Conservation (phyloP, 257 asterid species). For the Salvia splendens region DNA sequence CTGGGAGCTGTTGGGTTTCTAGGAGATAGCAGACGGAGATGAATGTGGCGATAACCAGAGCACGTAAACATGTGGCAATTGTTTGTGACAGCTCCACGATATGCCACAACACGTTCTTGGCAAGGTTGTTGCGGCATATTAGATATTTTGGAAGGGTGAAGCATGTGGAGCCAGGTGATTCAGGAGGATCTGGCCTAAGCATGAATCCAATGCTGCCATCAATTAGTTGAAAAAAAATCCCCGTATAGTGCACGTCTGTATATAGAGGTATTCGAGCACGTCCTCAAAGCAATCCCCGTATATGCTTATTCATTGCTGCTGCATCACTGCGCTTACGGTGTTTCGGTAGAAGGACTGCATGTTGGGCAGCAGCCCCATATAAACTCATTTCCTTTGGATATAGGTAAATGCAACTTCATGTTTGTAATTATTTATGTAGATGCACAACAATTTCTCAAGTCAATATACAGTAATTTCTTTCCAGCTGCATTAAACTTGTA, state of each 20-base stretch:
- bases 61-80: conserved; percentile 86
- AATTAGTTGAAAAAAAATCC: conserved; percentile 34
- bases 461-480: conserved; percentile 1
- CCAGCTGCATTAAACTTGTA: neutral
- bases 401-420: conserved; percentile 12
- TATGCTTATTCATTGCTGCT: conserved; percentile 18
- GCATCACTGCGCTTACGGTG: neutral
- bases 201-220: conserved; percentile 91
- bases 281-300: conserved; percentile 12
- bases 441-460: conserved; percentile 1
- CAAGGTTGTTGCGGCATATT: conserved; percentile 88
- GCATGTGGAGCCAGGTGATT: conserved; percentile 78
- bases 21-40: conserved; percentile 92
- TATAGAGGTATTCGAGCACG: conserved; percentile 20
- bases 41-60: conserved; percentile 95
- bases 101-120: conserved; percentile 91
- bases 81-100: conserved; percentile 96
- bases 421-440: conserved; percentile 11
- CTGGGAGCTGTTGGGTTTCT: conserved; percentile 96
- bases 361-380: conserved; percentile 4
- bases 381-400: conserved; percentile 24
- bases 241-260: conserved; percentile 19
- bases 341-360: neutral
- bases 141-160: conserved; percentile 84
- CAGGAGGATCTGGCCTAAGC: conserved; percentile 80